Percentiles rank a stretch among this genome's conserved stretches.
Conservation (phyloP, 2,329 filamentous ascomycete genomes). For the Rutstroemia sp. region DNA sequence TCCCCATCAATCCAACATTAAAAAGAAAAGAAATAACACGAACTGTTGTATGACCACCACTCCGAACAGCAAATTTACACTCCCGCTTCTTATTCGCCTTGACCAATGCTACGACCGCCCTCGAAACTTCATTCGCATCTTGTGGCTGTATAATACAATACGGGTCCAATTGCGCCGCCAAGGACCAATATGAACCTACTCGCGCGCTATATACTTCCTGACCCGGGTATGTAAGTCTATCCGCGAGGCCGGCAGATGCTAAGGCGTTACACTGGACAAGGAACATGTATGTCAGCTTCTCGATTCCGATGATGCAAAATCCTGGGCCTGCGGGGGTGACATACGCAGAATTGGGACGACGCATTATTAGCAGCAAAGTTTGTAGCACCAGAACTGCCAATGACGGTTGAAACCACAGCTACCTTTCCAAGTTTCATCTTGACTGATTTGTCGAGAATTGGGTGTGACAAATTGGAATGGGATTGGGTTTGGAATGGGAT, state of each 20-base stretch:
- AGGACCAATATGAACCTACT: background rate
- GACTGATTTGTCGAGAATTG: background rate
- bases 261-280: background rate
- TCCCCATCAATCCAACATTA: background rate
- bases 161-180: background rate
- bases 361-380: background rate
- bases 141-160: background rate
- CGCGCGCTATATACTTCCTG: background rate
- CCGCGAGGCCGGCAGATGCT: background rate
- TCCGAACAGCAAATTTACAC: slow-evolving; percentile 21
- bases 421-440: background rate
- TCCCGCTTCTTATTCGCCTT: background rate
- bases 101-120: background rate
- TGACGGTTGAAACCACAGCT: background rate
- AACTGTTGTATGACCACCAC: slow-evolving; percentile 17
- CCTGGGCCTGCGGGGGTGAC: background rate
- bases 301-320: background rate
- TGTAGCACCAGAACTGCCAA: background rate
- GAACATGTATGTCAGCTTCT: background rate
- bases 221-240: background rate
- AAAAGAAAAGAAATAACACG: background rate
- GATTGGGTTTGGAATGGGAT: too few relatives aligned
- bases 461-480: too few relatives aligned
- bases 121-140: background rate
- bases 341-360: background rate